A percentile compares a stretch with the other conserved stretches of the same genome.
Evolutionary conservation across 768 basidiomycete species (phyloP).

Genomic region (Termitomyces sp.): DNA sequence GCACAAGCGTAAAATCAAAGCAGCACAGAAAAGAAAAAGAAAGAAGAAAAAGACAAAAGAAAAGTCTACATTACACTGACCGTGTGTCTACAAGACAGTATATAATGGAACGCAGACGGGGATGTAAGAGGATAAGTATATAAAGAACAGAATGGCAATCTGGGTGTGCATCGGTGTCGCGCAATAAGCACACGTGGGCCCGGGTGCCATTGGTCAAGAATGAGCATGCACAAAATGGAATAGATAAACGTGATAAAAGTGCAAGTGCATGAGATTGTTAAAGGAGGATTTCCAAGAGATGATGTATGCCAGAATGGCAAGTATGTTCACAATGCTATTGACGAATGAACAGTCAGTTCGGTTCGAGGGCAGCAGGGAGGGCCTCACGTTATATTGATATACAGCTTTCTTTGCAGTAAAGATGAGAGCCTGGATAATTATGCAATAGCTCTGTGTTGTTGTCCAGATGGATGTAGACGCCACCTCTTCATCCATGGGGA

Average conservation of each 20-base stretch:
- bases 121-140: neutral
- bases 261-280: neutral
- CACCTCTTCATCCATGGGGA: neutral
- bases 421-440: neutral
- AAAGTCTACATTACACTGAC: no score
- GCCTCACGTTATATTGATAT: neutral
- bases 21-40: no score
- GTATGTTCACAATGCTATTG: neutral
- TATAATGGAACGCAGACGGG: neutral
- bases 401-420: neutral
- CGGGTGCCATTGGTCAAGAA: neutral
- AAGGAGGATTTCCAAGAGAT: neutral
- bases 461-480: no score
- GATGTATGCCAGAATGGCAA: neutral
- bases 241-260: neutral
- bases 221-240: neutral
- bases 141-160: neutral
- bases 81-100: neutral
- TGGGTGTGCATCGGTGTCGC: neutral
- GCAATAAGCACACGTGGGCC: neutral
- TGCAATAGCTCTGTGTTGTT: neutral
- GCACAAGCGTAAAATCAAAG: no score
- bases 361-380: neutral
- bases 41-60: no score
- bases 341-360: neutral